A percentile compares a stretch with the other conserved stretches of the same genome.
Conservation (phyloP, 2,329 filamentous ascomycete species). For the Alternaria gaisen region DNA sequence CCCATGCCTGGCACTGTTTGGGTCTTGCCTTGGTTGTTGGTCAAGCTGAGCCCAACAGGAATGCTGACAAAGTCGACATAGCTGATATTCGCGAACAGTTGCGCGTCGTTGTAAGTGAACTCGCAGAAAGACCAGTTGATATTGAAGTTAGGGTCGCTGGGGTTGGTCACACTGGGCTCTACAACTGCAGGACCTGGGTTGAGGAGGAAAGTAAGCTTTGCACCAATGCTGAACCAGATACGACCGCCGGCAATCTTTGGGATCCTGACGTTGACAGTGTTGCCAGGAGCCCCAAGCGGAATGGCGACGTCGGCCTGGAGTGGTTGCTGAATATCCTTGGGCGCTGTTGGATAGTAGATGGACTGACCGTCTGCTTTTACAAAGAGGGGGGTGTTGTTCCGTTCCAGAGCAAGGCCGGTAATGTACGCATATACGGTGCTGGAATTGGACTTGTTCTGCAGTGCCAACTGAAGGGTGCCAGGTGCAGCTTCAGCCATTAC, state of each 20-base stretch:
- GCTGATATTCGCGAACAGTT: slow-evolving; percentile 66
- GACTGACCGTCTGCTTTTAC: slow-evolving; percentile 72
- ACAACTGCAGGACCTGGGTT: slow-evolving; percentile 78
- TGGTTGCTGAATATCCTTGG: slow-evolving; percentile 59
- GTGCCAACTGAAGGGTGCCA: slow-evolving; percentile 65
- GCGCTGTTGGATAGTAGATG: slow-evolving; percentile 70
- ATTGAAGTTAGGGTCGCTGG: slow-evolving; percentile 58
- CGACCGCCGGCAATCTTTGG: slow-evolving; percentile 75
- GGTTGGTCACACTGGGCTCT: slow-evolving; percentile 76
- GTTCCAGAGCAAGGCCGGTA: slow-evolving; percentile 70
- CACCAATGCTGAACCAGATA: slow-evolving; percentile 73
- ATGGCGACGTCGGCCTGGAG: slow-evolving; percentile 70
- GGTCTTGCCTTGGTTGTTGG: slow-evolving; percentile 49
- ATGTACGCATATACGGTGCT: slow-evolving; percentile 73
- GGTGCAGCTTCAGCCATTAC: slow-evolving; percentile 32
- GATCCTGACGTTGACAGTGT: slow-evolving; percentile 68
- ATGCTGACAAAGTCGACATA: slow-evolving; percentile 77
- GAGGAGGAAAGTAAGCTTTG: slow-evolving; percentile 71
- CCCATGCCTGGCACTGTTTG: slow-evolving; percentile 66
- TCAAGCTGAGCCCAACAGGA: slow-evolving; percentile 56
- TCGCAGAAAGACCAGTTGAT: slow-evolving; percentile 59
- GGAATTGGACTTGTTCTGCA: slow-evolving; percentile 72
- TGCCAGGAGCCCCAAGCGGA: slow-evolving; percentile 67
- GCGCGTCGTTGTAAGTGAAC: slow-evolving; percentile 58
- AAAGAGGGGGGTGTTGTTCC: slow-evolving; percentile 67